Base-by-base conservation (phyloP, 129 eudicot genomes). In the Daucus carota region DNA sequence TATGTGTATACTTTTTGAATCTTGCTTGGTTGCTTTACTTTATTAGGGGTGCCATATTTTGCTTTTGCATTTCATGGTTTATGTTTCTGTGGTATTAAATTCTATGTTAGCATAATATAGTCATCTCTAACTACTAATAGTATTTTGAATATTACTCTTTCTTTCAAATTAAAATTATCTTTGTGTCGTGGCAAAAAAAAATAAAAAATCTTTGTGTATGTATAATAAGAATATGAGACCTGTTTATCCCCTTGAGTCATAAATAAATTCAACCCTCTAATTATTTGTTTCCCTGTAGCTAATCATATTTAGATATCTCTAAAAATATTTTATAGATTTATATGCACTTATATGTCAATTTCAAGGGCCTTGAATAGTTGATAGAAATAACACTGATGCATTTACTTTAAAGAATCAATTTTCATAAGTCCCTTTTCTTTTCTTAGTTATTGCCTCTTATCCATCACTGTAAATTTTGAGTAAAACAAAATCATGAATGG, bases 1-100 rank as follows among this genome's bases (percentile, higher is more conserved):
- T 18, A 16, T 34, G 73, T 70, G 15, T 46, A 11, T 46, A 68
- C n/a, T 44, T 67, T 54, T 24, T 16, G 52, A 8, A n/a, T 41
- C 80, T 60, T 72, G 22, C 20, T 29, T 48, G 75, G 41, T 33
- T 22, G 33, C 48, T 75, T 70, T 75, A 69, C 26, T 1, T 44
- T 57, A 79, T 68, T 17, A 28, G 28, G 22, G 31, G 17, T 31
- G 29, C 29, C 20, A 26, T 57, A 24, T 70, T 69, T 52, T 10
- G 42, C 69, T 50, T 28, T 24, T 5, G 1, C 66, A 57, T 16
- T 5, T 42, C 73, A 17, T 36, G 31, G 43, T 66, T 31, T 71
- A 20, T 18, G 18, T 24, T 50, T 20, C 26, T 3, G 60, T 50
- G 26, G n/a, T 50, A 16, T 50, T 3, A 50, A 50, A 4, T 22